phyloP scores from a whole-genome alignment of 2,329 filamentous ascomycete species.

The Dothistroma septosporum region DNA sequence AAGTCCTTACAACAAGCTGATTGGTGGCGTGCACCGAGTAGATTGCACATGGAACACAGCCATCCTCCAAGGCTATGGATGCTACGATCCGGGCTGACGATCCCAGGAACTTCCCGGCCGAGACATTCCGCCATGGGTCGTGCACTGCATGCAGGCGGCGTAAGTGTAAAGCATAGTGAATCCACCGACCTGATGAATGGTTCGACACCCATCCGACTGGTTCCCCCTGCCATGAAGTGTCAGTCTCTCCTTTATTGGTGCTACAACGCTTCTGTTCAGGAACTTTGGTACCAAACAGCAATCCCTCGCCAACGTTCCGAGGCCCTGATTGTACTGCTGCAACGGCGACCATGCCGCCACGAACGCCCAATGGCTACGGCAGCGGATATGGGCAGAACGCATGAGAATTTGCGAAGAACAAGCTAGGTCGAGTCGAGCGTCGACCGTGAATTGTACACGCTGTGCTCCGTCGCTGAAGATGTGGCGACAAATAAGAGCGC shows the following conservation, averaged over 20 bases:
- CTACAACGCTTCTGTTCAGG: slow-evolving; percentile 54
- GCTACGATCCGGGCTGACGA: slow-evolving; percentile 35
- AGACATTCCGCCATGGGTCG: slow-evolving; percentile 59
- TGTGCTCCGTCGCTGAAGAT: too few species aligned
- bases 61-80: slow-evolving; percentile 18
- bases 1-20: neutral
- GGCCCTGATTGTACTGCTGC: slow-evolving; percentile 58
- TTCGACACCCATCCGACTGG: slow-evolving; percentile 58
- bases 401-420: slow-evolving; percentile 56
- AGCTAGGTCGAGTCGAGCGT: slow-evolving; percentile 32
- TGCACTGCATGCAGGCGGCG: slow-evolving; percentile 56
- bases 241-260: slow-evolving; percentile 59
- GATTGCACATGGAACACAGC: neutral
- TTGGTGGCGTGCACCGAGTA: slow-evolving; percentile 19
- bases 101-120: slow-evolving; percentile 53
- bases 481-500: too few species aligned
- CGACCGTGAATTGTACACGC: too few species aligned
- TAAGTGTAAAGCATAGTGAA: slow-evolving; percentile 39
- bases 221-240: slow-evolving; percentile 53
- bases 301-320: neutral
- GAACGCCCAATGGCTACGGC: slow-evolving; percentile 61
- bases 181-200: slow-evolving; percentile 35
- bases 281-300: too few species aligned
- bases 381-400: slow-evolving; percentile 58
- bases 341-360: slow-evolving; percentile 57